Percentiles rank a stretch among this genome's conserved stretches.
Evolutionary conservation across 108 stramenopile genomes (phyloP).

Genomic region (Fragilaria crotonensis): DNA sequence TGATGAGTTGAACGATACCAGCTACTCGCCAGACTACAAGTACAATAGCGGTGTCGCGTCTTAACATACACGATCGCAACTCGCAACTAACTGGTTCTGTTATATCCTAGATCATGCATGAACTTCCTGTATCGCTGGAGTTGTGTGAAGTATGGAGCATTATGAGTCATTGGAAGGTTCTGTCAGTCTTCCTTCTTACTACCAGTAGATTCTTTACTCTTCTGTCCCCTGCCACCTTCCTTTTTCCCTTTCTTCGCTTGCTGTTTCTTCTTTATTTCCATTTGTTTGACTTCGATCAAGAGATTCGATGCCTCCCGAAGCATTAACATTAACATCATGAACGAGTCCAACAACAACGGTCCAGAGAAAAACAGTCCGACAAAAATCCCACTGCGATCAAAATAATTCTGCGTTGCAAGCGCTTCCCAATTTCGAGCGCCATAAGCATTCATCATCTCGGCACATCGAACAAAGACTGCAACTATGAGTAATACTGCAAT

Average conservation of each 20-base stretch:
- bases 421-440: conserved; percentile 59
- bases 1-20: too few species aligned
- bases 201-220: too few species aligned
- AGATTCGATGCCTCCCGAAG: conserved; percentile 62
- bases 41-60: too few species aligned
- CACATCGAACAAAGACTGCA: conserved; percentile 47
- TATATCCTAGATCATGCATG: too few species aligned
- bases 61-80: too few species aligned
- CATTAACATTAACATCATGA: conserved; percentile 67
- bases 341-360: conserved; percentile 62
- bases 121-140: too few species aligned
- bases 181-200: too few species aligned
- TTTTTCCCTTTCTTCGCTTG: conserved; percentile 23
- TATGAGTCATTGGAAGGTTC: too few species aligned
- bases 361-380: conserved; percentile 75
- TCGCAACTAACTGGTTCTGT: too few species aligned
- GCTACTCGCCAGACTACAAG: too few species aligned
- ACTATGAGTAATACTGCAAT: conserved; percentile 61
- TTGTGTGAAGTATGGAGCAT: too few species aligned
- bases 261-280: conserved; percentile 41
- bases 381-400: conserved; percentile 81
- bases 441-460: conserved; percentile 59
- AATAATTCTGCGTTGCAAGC: conserved; percentile 87
- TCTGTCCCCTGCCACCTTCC: too few species aligned
- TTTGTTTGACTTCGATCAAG: conserved; percentile 60